Evolutionary conservation across 2,329 filamentous ascomycete genomes (phyloP).

Genomic region (Xylariales sp.): DNA sequence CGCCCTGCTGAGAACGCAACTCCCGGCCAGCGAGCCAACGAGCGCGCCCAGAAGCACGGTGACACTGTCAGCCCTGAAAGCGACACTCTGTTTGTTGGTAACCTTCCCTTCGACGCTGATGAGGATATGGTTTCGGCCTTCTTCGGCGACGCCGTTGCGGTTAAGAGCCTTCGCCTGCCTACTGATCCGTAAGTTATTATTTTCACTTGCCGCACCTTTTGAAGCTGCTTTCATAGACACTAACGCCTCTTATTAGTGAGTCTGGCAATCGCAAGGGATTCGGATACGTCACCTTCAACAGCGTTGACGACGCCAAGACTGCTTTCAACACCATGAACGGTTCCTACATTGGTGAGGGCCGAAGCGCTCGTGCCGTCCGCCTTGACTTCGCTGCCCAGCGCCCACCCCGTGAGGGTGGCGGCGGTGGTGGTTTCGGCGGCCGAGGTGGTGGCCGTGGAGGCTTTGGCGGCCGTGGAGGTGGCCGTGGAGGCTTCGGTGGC

Average conservation of each 20-base stretch:
- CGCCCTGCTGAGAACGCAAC: constrained; percentile 53
- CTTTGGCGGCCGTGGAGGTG: constrained; percentile 37
- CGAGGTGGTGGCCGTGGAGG: constrained; percentile 48
- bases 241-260: constrained; percentile 57
- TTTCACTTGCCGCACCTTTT: too few species aligned
- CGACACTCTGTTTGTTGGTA: constrained; percentile 88
- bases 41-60: constrained; percentile 67
- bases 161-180: constrained; percentile 79
- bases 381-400: constrained; percentile 77
- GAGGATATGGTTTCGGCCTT: constrained; percentile 71
- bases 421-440: constrained; percentile 46
- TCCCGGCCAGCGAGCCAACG: constrained; percentile 52
- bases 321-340: constrained; percentile 70
- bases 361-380: constrained; percentile 70
- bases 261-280: constrained; percentile 85
- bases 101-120: constrained; percentile 79
- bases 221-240: too few species aligned
- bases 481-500: constrained; percentile 42
- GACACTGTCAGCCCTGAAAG: constrained; percentile 75
- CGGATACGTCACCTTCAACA: constrained; percentile 81
- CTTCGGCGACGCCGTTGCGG: constrained; percentile 66
- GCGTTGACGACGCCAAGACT: constrained; percentile 75
- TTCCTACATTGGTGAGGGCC: constrained; percentile 54
- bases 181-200: constrained; percentile 73
- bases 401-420: constrained; percentile 51